Evolutionary conservation across 768 basidiomycete genomes (phyloP), one percentile per base, ranked within the genome.

Genomic region (Candolleomyces eurysporus): DNA sequence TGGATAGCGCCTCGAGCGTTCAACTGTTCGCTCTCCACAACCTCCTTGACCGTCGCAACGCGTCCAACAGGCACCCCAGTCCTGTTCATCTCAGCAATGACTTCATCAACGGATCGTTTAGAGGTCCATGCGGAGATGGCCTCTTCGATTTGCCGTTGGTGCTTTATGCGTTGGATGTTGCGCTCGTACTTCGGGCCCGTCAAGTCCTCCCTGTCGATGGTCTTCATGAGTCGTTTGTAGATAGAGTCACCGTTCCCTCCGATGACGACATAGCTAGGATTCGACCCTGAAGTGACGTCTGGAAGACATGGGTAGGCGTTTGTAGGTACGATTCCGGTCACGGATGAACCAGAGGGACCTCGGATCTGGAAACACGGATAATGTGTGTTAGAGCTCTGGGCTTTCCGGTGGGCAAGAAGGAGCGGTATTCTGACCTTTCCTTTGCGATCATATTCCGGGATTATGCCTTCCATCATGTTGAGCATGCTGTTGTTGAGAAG

Each of bases 391-490:
- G 50, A 52, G n/a, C 50, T 59, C 57, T 26, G 22, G 22, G n/a
- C 22, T 39, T 26, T 13, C 10, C 14, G 31, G 45, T 52, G 10
- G 5, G 8, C n/a, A 42, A 53, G 36, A 9, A 26, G 40, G 14
- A 11, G 31, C 8, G n/a, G 22, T 19, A 26, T 43, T 32, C 69
- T 48, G 64, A 86, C 87, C 73, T 86, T 87, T 60, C 82, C 82
- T 69, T 87, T 89, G 57, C 88, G 84, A 68, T 89, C 87, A 59
- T 87, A 89, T 71, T 88, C 89, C 11, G 89, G 89, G 52, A 89
- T 84, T 61, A 90, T 84, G 2, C 89, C 88, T 66, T 90, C 89
- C 89, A 89, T 90, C 52, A 89, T 72, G 66, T 89, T 90, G 4
- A 90, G 72, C 88, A 90, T 89, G 66, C 88, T 90, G 59, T 19